Evolutionary conservation across 2,329 filamentous ascomycete genomes (phyloP), one percentile per base, ranked within the genome.

Genomic region (Xylariaceae sp.): DNA sequence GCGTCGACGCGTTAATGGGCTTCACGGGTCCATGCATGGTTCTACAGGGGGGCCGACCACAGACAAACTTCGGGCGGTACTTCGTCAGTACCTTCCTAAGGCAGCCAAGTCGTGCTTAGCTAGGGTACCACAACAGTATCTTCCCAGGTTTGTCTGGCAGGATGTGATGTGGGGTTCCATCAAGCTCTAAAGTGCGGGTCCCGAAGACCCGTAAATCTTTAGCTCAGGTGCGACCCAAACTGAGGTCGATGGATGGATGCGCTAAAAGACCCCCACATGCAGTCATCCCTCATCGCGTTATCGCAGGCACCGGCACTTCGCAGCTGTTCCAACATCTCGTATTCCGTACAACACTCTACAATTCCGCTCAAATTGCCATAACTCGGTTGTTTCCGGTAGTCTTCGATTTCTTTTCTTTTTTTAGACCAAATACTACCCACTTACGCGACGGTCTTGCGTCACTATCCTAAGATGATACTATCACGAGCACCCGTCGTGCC

Each of bases 1-100:
- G 68, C 69, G 68, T 65, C 64, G 60, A 68, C 70, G 70, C 69
- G 68, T 71, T 65, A 69, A 67, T 66, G 51, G 60, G 59, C n/a
- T 52, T 51, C 55, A 62, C 54, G 65, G 63, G 23, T 53, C 45
- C 37, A 42, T 13, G 37, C 37, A 42, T 42, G 37, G 37, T 42
- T 30, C 23, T 30, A 30, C 23, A 30, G 23, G 23, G 23, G 23
- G 23, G 23, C 23, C 23, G 23, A 30, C 23, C 23, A 30, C 23
- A 30, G 23, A 30, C 23, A 5, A 1, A 30, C 23, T 30, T 30
- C 1, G 5, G 8, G 37, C 1, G 37, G 37, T 42, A 42, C 37
- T 42, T 42, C 11, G 9, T 42, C 9, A 42, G 37, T 42, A 42
- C 37, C 1, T 42, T 8, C 8, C 23, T 30, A 5, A 30, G 37